Evolutionary conservation across 768 basidiomycete genomes (phyloP).

Genomic region (Cyathus striatus): DNA sequence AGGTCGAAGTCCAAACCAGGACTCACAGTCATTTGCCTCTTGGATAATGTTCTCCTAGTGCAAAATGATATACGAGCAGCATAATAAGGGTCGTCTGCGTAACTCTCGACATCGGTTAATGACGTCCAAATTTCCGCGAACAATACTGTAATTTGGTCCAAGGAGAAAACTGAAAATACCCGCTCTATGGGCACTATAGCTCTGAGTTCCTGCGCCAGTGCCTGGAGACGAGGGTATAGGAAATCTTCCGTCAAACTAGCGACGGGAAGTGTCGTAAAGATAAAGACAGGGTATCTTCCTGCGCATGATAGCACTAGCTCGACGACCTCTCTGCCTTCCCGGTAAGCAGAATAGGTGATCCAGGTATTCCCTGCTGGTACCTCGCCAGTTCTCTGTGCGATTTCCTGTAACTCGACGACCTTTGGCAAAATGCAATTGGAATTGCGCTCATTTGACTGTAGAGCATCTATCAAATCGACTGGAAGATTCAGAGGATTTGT

Average conservation of each 20-base stretch:
- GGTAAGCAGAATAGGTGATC: slow-evolving; percentile 1
- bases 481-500: not conserved
- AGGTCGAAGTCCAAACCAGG: slow-evolving; percentile 22
- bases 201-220: slow-evolving; percentile 36
- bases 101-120: slow-evolving; percentile 33
- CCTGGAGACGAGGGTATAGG: slow-evolving; percentile 32
- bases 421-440: not conserved
- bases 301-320: slow-evolving; percentile 60
- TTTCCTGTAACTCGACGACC: not conserved
- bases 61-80: slow-evolving; percentile 54
- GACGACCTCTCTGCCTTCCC: slow-evolving; percentile 15
- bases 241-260: slow-evolving; percentile 28
- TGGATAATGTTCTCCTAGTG: slow-evolving; percentile 35
- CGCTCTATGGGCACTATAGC: slow-evolving; percentile 28
- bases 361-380: not conserved
- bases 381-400: not conserved
- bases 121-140: slow-evolving; percentile 48
- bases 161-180: slow-evolving; percentile 65
- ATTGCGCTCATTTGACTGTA: not conserved
- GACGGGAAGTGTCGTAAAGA: slow-evolving; percentile 42
- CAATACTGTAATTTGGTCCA: slow-evolving; percentile 33
- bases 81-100: slow-evolving; percentile 47
- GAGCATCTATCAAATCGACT: not conserved
- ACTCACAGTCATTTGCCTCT: slow-evolving; percentile 10
- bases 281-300: slow-evolving; percentile 63